phyloP scores from a whole-genome alignment of 2,329 filamentous ascomycete species.

The Arthroderma sp. region DNA sequence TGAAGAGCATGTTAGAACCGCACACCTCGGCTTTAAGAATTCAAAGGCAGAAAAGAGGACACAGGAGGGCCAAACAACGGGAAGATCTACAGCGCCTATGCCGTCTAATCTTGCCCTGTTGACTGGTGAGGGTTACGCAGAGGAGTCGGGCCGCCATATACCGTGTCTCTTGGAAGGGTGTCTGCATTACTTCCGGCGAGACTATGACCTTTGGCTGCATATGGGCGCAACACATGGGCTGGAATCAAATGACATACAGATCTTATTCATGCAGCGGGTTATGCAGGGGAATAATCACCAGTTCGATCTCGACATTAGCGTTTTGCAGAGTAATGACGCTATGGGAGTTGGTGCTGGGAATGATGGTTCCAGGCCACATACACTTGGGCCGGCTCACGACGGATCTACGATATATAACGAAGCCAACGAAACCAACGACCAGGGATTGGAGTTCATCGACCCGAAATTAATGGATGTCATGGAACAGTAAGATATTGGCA shows the following conservation, averaged over 20 bases:
- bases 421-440: too few relatives aligned
- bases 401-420: too few relatives aligned
- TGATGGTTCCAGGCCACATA: too few relatives aligned
- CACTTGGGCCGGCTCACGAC: too few relatives aligned
- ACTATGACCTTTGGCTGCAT: conserved; percentile 46
- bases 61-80: conserved; percentile 14
- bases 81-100: conserved; percentile 7
- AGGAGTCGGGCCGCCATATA: conserved; percentile 37
- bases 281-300: conserved; percentile 20
- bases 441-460: too few relatives aligned
- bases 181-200: conserved; percentile 41
- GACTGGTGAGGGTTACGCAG: conserved; percentile 43
- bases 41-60: conserved; percentile 27
- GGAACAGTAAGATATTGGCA: too few relatives aligned
- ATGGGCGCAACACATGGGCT: conserved; percentile 34
- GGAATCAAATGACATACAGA: conserved; percentile 27
- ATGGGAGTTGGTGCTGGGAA: too few relatives aligned
- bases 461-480: too few relatives aligned
- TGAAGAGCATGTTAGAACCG: conserved; percentile 71
- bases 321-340: too few relatives aligned
- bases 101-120: conserved; percentile 34
- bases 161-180: conserved; percentile 40
- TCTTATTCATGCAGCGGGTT: conserved; percentile 28
- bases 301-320: conserved; percentile 1
- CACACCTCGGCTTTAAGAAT: conserved; percentile 55